These are phyloP conservation scores for Cryphonectria radicalis DNA, from an alignment of 2,329 filamentous ascomycete genomes.

Conservation along the genomic window DNA sequence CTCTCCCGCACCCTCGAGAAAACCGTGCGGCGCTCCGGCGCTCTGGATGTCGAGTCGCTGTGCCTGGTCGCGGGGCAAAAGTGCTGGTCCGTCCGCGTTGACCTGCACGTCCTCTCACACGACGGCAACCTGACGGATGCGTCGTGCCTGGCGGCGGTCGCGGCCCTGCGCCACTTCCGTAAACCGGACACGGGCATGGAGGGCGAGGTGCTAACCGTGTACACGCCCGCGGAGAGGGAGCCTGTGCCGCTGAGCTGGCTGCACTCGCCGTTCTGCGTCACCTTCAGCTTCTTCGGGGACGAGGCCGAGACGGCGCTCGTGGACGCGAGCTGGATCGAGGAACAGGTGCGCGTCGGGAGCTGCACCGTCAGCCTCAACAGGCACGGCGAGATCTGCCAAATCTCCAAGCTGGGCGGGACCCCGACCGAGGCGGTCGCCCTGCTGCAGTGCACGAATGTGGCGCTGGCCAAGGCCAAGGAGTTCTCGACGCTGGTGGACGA, in stretches of 20 bases:
- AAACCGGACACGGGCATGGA: constrained; percentile 88
- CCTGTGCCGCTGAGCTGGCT: constrained; percentile 89
- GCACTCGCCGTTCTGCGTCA: constrained; percentile 89
- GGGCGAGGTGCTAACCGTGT: constrained; percentile 82
- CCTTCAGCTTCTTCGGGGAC: constrained; percentile 81
- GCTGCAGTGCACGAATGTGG: constrained; percentile 75
- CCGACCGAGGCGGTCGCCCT: constrained; percentile 80
- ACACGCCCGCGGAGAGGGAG: constrained; percentile 82
- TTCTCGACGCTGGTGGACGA: constrained; percentile 74
- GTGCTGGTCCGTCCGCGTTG: constrained; percentile 88
- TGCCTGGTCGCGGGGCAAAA: constrained; percentile 90
- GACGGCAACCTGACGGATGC: constrained; percentile 90
- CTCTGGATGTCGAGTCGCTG: constrained; percentile 92
- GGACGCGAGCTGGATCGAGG: constrained; percentile 76
- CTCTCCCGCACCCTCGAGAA: constrained; percentile 91
- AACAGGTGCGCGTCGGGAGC: constrained; percentile 74
- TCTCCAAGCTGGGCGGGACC: constrained; percentile 86
- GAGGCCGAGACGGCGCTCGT: constrained; percentile 72
- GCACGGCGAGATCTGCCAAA: constrained; percentile 87
- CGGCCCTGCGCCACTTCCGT: constrained; percentile 87
- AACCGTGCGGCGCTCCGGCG: constrained; percentile 87
- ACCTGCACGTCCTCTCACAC: constrained; percentile 88
- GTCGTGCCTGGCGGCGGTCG: constrained; percentile 83
- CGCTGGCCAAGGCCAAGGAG: constrained; percentile 79
- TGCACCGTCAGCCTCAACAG: constrained; percentile 85